Percentiles rank a stretch among this genome's conserved stretches.
Evolutionary conservation across 805 yeast genomes (phyloP).

Genomic region (Lachancea sp.): DNA sequence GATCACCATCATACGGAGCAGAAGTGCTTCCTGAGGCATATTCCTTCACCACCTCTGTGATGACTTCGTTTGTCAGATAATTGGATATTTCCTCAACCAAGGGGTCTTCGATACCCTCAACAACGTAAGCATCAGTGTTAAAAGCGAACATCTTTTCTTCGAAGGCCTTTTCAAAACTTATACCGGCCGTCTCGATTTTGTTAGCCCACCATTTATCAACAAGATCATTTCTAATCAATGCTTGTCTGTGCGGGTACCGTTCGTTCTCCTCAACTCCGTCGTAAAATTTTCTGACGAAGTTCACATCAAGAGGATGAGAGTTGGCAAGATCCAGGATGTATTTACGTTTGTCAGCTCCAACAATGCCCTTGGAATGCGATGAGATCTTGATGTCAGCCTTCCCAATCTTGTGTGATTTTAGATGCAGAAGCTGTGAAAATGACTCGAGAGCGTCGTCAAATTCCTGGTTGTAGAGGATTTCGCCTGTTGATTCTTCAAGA

Average conservation of each 20-base stretch:
- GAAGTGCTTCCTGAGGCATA: conserved; percentile 40
- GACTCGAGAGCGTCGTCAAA: conserved; percentile 50
- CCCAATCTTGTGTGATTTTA: conserved; percentile 59
- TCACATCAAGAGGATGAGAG: conserved; percentile 77
- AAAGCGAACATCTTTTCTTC: conserved; percentile 46
- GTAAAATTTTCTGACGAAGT: conserved; percentile 57
- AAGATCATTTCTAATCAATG: conserved; percentile 79
- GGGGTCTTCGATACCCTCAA: conserved; percentile 38
- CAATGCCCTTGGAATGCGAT: conserved; percentile 75
- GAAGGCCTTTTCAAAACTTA: conserved; percentile 30
- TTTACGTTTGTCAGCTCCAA: conserved; percentile 77
- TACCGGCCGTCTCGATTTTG: conserved; percentile 41
- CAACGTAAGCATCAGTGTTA: conserved; percentile 73
- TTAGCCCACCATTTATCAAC: conserved; percentile 84
- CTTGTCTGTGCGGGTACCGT: conserved; percentile 79
- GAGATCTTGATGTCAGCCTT: conserved; percentile 54
- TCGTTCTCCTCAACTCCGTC: conserved; percentile 35
- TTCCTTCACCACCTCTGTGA: conserved; percentile 51
- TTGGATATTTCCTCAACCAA: conserved; percentile 61
- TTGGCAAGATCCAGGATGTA: conserved; percentile 81
- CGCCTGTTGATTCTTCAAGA: conserved; percentile 50
- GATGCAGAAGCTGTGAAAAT: conserved; percentile 69
- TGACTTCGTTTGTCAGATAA: conserved; percentile 50
- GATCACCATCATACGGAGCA: conserved; percentile 77
- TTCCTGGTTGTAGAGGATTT: conserved; percentile 43